Percentiles rank a stretch among this genome's conserved stretches.
These are phyloP conservation scores for Yamadazyma sp. DNA, from an alignment of 805 yeast species.

Conservation along the genomic window DNA sequence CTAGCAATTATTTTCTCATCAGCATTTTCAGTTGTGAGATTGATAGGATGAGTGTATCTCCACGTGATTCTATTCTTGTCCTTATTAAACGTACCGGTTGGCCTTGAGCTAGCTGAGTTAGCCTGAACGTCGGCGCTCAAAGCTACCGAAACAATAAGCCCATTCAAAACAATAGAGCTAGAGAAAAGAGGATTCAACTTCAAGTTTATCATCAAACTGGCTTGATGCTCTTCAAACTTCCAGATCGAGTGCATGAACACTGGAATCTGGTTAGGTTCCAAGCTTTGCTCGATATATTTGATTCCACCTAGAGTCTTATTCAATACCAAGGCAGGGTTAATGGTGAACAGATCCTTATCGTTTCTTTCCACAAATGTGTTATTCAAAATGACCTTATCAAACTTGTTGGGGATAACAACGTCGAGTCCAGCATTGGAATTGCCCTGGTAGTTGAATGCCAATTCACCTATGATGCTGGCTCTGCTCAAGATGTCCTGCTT, in stretches of 20 bases:
- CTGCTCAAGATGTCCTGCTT: slow-evolving; percentile 62
- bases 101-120: slow-evolving; percentile 80
- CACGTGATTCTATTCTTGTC: slow-evolving; percentile 86
- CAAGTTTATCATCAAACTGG: slow-evolving; percentile 78
- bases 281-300: slow-evolving; percentile 56
- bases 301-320: slow-evolving; percentile 77
- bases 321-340: slow-evolving; percentile 51
- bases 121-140: slow-evolving; percentile 59
- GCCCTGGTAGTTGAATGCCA: slow-evolving; percentile 67
- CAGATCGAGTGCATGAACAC: slow-evolving; percentile 76
- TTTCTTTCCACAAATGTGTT: slow-evolving; percentile 32
- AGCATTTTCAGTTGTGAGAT: slow-evolving; percentile 30
- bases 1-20: slow-evolving; percentile 83
- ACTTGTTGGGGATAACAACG: slow-evolving; percentile 43
- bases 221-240: slow-evolving; percentile 83
- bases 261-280: slow-evolving; percentile 49
- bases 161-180: slow-evolving; percentile 46
- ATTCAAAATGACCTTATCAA: slow-evolving; percentile 50
- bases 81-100: slow-evolving; percentile 86
- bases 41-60: slow-evolving; percentile 54
- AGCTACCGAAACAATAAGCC: slow-evolving; percentile 61
- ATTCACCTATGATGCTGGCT: slow-evolving; percentile 76
- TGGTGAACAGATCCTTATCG: slow-evolving; percentile 34
- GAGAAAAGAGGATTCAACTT: slow-evolving; percentile 51
- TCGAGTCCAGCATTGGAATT: slow-evolving; percentile 22